These are phyloP conservation scores for Eucalyptus decipiens DNA, from an alignment of 345 rosid genomes.

Conservation along the genomic window DNA sequence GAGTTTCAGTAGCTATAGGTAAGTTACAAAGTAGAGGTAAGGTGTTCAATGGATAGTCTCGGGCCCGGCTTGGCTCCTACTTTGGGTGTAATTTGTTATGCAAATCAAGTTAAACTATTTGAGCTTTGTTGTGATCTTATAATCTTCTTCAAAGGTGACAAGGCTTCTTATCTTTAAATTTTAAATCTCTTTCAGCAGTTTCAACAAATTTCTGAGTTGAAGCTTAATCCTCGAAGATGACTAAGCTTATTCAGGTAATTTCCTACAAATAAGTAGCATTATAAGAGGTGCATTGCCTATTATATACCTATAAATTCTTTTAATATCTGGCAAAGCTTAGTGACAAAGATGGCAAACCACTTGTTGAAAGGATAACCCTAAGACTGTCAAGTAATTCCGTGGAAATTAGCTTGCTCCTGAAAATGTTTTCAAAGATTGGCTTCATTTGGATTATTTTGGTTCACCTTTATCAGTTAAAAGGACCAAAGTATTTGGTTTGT, in stretches of 20 bases:
- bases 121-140: not conserved
- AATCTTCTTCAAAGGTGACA: not conserved
- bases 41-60: fast-evolving
- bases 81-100: not conserved
- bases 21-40: fast-evolving
- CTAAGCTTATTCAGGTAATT: fast-evolving
- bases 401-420: not conserved
- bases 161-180: not conserved
- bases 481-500: not conserved
- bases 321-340: not conserved
- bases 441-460: not conserved
- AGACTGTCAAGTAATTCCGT: not conserved
- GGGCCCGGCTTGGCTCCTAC: not conserved
- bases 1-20: not conserved
- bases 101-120: too few species aligned
- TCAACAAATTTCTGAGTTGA: too few species aligned
- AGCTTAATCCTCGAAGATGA: not conserved
- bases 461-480: not conserved
- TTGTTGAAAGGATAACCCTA: not conserved
- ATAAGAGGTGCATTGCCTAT: not conserved
- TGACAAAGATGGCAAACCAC: not conserved
- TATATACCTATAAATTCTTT: too few species aligned
- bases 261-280: not conserved
- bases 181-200: too few species aligned
- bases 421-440: not conserved